Base-by-base conservation (phyloP, 73 alveolate species). In the Diophrys appendiculata region DNA sequence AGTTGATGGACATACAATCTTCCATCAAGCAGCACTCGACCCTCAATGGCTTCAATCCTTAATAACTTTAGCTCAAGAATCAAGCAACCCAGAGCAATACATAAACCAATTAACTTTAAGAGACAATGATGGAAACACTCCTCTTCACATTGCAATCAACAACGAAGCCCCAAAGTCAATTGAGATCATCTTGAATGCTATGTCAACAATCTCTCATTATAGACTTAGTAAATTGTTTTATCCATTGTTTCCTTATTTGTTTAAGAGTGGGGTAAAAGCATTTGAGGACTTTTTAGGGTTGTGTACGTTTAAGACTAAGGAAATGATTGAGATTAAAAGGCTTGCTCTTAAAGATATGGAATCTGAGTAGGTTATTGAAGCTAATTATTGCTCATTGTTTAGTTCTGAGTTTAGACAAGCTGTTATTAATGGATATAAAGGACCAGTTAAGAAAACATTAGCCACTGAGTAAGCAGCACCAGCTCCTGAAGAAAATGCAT, bases 121-220 rank as follows among this genome's bases (percentile, higher is more conserved):
- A 55, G 64, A 75, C 31, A 33, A 60, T 1, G 33, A 75, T 26
- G 83, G 75, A 27, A 75, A 75, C 23, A 33, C 83, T 56, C 83
- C 83, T 52, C 65, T 75, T 2, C 72, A 75, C 75, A 54, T 75
- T 1, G 64, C 83, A 24, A 43, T 75, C 35, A 69, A 75, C 25
- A 34, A 72, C 31, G 76, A 75, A 35, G 54, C 72, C 31, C 83
- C 83, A 13, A 75, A 60, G 55, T 33, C 30, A 33, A 33, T 33
- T n/a, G 81, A 73, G 13, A 5, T 73, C 26, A 11, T 73, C 24
- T 71, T 73, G 23, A 26, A 71, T 23, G n/a, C 24, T 27, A 30
- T 52, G 43, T 1, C 54, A 23, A 14, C 24, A 23, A 34, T 73
- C 0, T 18, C 53, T 3, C 33, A 60, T 29, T 23, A 60, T 60